Base-by-base conservation (phyloP, 2,329 filamentous ascomycete species). In the Aspergillus unguis region DNA sequence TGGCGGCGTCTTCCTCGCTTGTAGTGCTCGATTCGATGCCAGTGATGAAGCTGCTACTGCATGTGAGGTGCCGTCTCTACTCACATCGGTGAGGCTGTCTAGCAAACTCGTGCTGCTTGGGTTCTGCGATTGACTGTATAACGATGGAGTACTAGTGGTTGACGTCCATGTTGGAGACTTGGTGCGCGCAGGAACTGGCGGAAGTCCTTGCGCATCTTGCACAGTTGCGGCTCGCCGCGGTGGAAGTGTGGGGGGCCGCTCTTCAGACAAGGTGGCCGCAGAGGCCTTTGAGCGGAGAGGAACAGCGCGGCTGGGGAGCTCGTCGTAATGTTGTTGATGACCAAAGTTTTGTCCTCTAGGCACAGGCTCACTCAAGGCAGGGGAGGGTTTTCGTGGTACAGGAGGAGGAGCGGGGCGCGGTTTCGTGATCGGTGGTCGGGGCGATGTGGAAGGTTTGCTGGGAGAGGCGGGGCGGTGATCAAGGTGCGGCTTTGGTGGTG, bases 11-110 rank as follows among this genome's bases (percentile, higher is more conserved):
- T 62, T 72, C n/a, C 63, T 65, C 23, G 71, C 63, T 9, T 75
- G 73, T 9, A 71, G 66, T 31, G 70, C 71, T 43, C 70, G 70
- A 6, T 68, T 64, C 35, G 75, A 75, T 50, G 75, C 75, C 2
- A 77, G 57, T 32, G 75, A 77, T 8, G 75, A 77, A 17, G 75
- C 75, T 17, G 76, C 71, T 55, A 78, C 75, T 28, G 75, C 75
- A 62, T 76, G 70, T 10, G 75, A 75, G 3, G 75, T 66, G 4
- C 70, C 67, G 54, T 71, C 72, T 53, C 71, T 70, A 29, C 57
- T 61, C 59, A 69, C 62, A 8, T 64, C 58, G 37, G 51, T 49
- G 10, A 61, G 41, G 35, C 62, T 58, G 28, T 67, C 59, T 23
- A 61, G 31, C 9, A 60, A 25, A 50, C 58, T 68, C 10, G 55